phyloP scores from a whole-genome alignment of 2,329 filamentous ascomycete species.

The Colletotrichum ledebouriae region DNA sequence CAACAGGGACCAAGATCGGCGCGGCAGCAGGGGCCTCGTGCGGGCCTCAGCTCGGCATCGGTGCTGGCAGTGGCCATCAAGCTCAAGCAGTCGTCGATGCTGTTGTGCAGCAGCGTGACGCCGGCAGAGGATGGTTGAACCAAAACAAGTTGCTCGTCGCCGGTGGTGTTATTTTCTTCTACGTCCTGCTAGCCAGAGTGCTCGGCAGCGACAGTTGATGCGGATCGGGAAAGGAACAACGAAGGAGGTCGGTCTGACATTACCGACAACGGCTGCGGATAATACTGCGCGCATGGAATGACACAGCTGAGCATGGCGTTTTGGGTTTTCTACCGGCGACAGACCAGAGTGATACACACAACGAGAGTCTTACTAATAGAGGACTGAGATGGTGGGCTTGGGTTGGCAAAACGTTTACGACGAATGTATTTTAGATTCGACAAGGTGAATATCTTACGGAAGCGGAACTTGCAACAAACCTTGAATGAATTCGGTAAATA shows the following conservation, averaged over 20 bases:
- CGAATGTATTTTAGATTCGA: constrained; percentile 35
- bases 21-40: constrained; percentile 59
- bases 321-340: constrained; percentile 35
- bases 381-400: constrained; percentile 29
- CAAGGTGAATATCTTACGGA: constrained; percentile 8
- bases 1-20: constrained; percentile 77
- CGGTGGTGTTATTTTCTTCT: constrained; percentile 79
- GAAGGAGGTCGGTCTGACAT: neutral
- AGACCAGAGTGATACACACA: constrained; percentile 31
- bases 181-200: constrained; percentile 84
- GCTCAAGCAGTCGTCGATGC: constrained; percentile 82
- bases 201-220: constrained; percentile 63
- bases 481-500: neutral
- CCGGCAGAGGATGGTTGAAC: constrained; percentile 84
- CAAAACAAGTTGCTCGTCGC: constrained; percentile 83
- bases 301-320: constrained; percentile 42
- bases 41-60: constrained; percentile 69
- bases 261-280: constrained; percentile 2
- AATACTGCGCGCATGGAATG: constrained; percentile 34
- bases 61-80: constrained; percentile 72
- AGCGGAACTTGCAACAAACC: neutral
- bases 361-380: constrained; percentile 37
- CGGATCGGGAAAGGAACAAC: neutral
- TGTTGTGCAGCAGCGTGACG: constrained; percentile 80
- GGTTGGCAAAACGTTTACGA: constrained; percentile 31